phyloP scores from a whole-genome alignment of 2,329 filamentous ascomycete genomes.

The Epichloe gansuensis region DNA sequence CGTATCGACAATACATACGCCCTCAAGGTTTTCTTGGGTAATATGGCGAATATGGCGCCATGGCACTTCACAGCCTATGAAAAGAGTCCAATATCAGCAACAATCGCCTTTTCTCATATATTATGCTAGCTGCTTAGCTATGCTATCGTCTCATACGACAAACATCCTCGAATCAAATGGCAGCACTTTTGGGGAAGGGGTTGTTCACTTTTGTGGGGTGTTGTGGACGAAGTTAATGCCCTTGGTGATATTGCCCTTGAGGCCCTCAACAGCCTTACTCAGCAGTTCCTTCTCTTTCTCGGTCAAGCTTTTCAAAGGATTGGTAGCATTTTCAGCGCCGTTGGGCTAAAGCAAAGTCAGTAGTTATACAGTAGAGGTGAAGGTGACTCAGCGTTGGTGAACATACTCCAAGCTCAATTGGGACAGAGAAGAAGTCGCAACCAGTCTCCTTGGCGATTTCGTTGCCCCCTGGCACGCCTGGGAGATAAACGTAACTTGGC shows the following conservation, averaged over 20 bases:
- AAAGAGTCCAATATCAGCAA: conserved; percentile 25
- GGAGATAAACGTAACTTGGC: conserved; percentile 91
- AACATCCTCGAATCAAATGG: conserved; percentile 16
- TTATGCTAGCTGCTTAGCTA: conserved; percentile 25
- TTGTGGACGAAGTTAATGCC: conserved; percentile 82
- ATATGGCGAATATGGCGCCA: conserved; percentile 9
- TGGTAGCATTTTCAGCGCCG: conserved; percentile 75
- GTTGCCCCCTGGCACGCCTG: conserved; percentile 77
- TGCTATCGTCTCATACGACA: conserved; percentile 19
- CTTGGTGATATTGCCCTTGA: conserved; percentile 91
- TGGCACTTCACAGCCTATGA: conserved; percentile 25
- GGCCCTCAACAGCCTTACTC: conserved; percentile 59
- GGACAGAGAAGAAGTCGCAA: conserved; percentile 89
- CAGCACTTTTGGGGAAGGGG: conserved; percentile 17
- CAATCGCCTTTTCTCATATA: conserved; percentile 21
- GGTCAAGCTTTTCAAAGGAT: conserved; percentile 65
- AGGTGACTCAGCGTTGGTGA: neutral
- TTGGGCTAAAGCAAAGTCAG: conserved; percentile 45
- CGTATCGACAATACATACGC: neutral
- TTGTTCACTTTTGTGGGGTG: conserved; percentile 72
- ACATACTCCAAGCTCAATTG: conserved; percentile 88
- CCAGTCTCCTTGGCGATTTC: conserved; percentile 75
- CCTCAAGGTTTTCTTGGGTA: neutral
- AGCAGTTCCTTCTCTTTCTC: conserved; percentile 85
- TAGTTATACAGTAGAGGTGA: conserved; percentile 9